Percentiles rank a stretch among this genome's conserved stretches.
Evolutionary conservation across 1,284 basidiomycete genomes (phyloP).

Genomic region (Naganishia cerealis): DNA sequence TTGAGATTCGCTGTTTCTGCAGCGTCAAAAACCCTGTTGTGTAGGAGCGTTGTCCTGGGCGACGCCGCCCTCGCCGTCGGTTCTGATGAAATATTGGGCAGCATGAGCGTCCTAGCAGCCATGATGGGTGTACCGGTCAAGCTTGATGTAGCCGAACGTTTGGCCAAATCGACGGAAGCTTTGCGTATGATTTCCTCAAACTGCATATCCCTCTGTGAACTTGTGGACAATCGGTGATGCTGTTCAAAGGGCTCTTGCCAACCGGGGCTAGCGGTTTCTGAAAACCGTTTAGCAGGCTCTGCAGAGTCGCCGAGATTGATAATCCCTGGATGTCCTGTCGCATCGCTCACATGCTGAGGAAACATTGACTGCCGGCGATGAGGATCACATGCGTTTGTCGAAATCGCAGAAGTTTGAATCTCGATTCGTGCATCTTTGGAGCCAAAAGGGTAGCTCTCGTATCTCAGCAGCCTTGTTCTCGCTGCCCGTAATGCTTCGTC

Average conservation of each 20-base stretch:
- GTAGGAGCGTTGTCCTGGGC: background rate
- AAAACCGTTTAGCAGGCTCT: background rate
- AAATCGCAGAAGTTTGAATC: background rate
- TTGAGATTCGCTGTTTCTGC: conserved; percentile 12
- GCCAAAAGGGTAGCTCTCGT: conserved; percentile 27
- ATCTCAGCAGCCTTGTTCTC: conserved; percentile 9
- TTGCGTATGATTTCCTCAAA: conserved; percentile 23
- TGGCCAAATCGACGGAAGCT: conserved; percentile 15
- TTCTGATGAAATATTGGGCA: background rate
- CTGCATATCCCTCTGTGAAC: conserved; percentile 18
- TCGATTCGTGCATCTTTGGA: background rate
- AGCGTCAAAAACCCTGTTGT: background rate
- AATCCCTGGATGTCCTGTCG: background rate
- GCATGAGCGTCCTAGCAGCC: background rate
- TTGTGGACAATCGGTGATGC: background rate
- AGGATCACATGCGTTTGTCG: background rate
- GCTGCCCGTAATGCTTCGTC: conserved; percentile 25
- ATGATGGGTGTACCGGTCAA: conserved; percentile 13
- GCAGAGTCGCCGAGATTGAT: background rate
- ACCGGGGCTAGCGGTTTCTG: background rate
- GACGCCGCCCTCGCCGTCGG: background rate
- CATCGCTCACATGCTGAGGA: background rate
- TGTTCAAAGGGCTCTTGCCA: background rate
- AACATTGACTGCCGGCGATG: conserved; percentile 15
- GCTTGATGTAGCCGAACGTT: conserved; percentile 16